A percentile compares a stretch with the other conserved stretches of the same genome.
Evolutionary conservation across 2,329 filamentous ascomycete genomes (phyloP).

Genomic region (Colletotrichum phormii): DNA sequence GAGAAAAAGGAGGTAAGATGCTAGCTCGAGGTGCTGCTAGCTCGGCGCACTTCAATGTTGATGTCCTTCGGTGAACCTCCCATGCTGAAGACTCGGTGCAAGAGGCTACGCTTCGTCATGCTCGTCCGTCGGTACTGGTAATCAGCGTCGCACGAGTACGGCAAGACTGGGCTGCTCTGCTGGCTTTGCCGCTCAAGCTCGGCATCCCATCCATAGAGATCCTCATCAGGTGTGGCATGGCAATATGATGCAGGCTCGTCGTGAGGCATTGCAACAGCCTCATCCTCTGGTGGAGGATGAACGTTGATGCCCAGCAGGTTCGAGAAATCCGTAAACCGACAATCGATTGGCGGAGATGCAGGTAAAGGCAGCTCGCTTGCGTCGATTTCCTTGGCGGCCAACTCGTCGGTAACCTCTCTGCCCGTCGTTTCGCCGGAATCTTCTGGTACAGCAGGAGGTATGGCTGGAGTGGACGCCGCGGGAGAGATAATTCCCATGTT

Average conservation of each 20-base stretch:
- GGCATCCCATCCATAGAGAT: slow-evolving; percentile 67
- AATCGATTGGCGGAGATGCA: slow-evolving; percentile 5
- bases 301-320: slow-evolving; percentile 51
- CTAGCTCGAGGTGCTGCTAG: slow-evolving; percentile 35
- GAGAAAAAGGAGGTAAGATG: not conserved
- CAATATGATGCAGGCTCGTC: slow-evolving; percentile 45
- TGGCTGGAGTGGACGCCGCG: not conserved
- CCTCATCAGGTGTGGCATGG: slow-evolving; percentile 46
- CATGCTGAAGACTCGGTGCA: slow-evolving; percentile 54
- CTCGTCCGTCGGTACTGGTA: slow-evolving; percentile 44
- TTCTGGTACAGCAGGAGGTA: not conserved
- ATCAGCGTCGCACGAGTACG: slow-evolving; percentile 31
- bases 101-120: slow-evolving; percentile 47
- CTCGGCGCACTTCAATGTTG: slow-evolving; percentile 22
- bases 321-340: slow-evolving; percentile 49
- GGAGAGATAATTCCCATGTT: not conserved
- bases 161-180: slow-evolving; percentile 2
- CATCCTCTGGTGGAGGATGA: slow-evolving; percentile 43
- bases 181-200: slow-evolving; percentile 51
- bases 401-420: not conserved
- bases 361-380: slow-evolving; percentile 16
- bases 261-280: slow-evolving; percentile 42
- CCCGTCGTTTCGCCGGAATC: not conserved
- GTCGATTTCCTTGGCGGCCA: not conserved
- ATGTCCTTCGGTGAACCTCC: slow-evolving; percentile 33